Evolutionary conservation across 225 moss, liverwort and hornwort genomes (phyloP), one percentile per base, ranked within the genome.

Genomic region (Marchantia polymorpha): DNA sequence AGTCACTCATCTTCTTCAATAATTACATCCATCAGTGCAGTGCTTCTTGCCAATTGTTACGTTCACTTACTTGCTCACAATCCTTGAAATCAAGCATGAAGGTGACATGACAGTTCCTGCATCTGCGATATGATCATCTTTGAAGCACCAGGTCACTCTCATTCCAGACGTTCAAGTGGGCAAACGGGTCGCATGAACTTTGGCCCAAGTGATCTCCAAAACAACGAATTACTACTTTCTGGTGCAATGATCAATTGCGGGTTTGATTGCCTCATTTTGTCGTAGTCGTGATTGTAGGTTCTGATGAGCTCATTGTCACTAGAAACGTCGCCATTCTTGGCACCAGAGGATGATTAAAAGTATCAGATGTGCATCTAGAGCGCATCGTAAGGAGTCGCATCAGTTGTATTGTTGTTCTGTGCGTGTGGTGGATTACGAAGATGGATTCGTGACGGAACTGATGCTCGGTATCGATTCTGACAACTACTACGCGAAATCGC

Each of bases 61-160:
- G 3, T 39, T 39, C 39, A 39, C 39, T 5, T 39, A 39, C 39
- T 39, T 39, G 39, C 39, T 2, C 3, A 39, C 39, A 6, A 72
- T 72, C 51, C 16, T 8, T 22, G 1, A 4, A 0, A 3, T 72
- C 51, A 22, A 72, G 47, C 72, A 72, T 52, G 72, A 51, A 12
- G 72, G 51, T n/a, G 72, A 72, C 7, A 20, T 72, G 20, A 50
- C 5, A 50, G 50, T 72, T 7, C 12, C 72, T 23, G 72, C 51
- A 7, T 12, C 72, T 25, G 72, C 50, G 4, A 17, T 72, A 7
- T 72, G 72, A 51, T 50, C n/a, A 72, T 19, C 72, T 9, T 51
- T 72, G 46, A 72, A 72, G 51, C 51, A 72, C 12, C 72, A 72
- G 72, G 26, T 51, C 72, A 16, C 72, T 7, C 46, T 72, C 50